Evolutionary conservation across 2,329 filamentous ascomycete species (phyloP).

Genomic region (Arachnopeziza araneosa): DNA sequence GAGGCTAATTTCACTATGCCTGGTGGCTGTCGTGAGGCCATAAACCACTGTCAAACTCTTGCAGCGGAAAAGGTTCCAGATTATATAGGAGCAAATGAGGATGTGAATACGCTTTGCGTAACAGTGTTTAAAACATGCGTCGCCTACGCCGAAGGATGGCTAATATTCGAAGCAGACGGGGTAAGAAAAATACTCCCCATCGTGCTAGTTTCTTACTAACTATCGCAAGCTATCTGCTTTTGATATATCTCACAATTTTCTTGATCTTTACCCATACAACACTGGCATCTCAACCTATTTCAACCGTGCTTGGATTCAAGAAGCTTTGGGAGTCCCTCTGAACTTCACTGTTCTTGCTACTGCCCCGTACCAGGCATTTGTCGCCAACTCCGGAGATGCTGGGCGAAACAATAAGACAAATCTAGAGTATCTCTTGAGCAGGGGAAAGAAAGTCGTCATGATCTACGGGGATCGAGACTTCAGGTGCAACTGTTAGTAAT

Average conservation of each 20-base stretch:
- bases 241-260: neutral
- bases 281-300: slow-evolving; percentile 10
- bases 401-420: slow-evolving; percentile 49
- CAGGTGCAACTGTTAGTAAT: slow-evolving; percentile 42
- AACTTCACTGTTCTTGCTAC: slow-evolving; percentile 46
- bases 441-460: slow-evolving; percentile 60
- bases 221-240: neutral
- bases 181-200: neutral
- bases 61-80: neutral
- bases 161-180: neutral
- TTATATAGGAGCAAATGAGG: neutral
- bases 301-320: slow-evolving; percentile 36
- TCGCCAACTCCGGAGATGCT: slow-evolving; percentile 45
- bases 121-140: neutral
- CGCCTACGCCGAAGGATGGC: neutral
- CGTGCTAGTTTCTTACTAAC: neutral
- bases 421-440: slow-evolving; percentile 49
- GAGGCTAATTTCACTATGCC: neutral
- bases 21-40: neutral
- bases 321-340: slow-evolving; percentile 54
- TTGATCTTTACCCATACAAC: neutral
- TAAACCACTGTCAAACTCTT: neutral
- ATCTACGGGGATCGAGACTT: slow-evolving; percentile 61
- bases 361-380: slow-evolving; percentile 39
- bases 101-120: neutral